Percentiles rank a stretch among this genome's conserved stretches.
Evolutionary conservation across 495 filamentous ascomycete genomes (phyloP).

Genomic region (Apiosordaria backusii): DNA sequence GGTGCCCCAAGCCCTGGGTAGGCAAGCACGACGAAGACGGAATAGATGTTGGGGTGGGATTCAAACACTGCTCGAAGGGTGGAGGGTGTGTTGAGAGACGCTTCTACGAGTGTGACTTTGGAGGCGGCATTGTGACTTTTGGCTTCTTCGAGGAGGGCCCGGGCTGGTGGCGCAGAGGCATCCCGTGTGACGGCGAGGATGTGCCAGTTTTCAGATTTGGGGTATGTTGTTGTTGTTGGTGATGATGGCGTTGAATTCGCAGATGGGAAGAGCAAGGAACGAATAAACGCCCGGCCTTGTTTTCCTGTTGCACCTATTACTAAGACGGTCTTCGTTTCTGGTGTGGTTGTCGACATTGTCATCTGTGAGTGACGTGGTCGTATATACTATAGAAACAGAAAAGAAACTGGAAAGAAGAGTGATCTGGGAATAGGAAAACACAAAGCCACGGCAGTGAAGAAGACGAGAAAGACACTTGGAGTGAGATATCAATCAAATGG

Average conservation of each 20-base stretch:
- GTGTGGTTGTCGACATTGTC: slow-evolving; percentile 3
- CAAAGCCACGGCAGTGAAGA: background rate
- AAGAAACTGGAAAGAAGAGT: background rate
- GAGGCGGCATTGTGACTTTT: slow-evolving; percentile 12
- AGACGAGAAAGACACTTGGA: background rate
- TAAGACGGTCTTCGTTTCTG: slow-evolving; percentile 24
- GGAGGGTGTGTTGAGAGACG: slow-evolving; percentile 29
- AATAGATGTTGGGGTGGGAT: slow-evolving; percentile 28
- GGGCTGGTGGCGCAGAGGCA: slow-evolving; percentile 18
- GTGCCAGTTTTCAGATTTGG: slow-evolving; percentile 18
- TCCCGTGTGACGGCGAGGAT: slow-evolving; percentile 39
- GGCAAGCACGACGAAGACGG: slow-evolving; percentile 34
- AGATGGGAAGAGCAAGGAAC: slow-evolving; percentile 25
- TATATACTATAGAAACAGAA: background rate
- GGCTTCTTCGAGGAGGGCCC: slow-evolving; percentile 17
- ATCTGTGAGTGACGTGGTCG: background rate
- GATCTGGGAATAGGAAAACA: background rate
- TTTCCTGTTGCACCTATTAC: slow-evolving; percentile 43
- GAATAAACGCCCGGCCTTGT: slow-evolving; percentile 37
- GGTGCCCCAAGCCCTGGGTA: slow-evolving; percentile 30
- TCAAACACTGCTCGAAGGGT: slow-evolving; percentile 30
- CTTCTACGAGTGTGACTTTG: slow-evolving; percentile 32
- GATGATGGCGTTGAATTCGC: background rate
- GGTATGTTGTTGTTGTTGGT: background rate
- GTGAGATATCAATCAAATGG: background rate